phyloP scores from a whole-genome alignment of 306 rosid species.

The Prunus mume region DNA sequence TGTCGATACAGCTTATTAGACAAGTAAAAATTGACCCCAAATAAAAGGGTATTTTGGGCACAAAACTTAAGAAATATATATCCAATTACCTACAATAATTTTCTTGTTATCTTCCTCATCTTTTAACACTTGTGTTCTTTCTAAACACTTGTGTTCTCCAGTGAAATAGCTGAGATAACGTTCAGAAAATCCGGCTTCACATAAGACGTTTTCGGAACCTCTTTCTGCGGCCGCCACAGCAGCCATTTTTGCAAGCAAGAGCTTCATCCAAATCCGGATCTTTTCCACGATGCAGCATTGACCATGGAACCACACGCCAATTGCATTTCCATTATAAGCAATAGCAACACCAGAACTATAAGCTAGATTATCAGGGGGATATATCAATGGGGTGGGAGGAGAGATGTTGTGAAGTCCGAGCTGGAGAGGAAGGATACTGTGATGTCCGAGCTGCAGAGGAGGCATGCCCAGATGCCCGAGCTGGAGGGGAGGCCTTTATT shows the following conservation, averaged over 20 bases:
- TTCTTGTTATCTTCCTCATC: neutral
- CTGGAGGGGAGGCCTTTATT: conserved; percentile 35
- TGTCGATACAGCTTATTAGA: neutral
- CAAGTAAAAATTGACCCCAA: neutral
- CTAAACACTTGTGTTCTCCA: neutral
- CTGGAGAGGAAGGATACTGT: conserved; percentile 23
- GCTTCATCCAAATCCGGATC: neutral
- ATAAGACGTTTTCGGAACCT: neutral
- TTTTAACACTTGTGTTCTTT: neutral
- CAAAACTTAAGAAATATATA: no score
- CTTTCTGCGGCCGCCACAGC: neutral
- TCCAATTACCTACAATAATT: no score
- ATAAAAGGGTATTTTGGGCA: no score
- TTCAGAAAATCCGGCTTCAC: neutral
- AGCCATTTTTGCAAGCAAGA: neutral
- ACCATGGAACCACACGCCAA: no score
- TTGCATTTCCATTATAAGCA: neutral
- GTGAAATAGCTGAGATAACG: neutral
- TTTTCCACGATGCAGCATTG: neutral
- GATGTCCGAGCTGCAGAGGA: conserved; percentile 29
- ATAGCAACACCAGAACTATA: neutral
- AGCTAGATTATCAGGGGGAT: conserved; percentile 39
- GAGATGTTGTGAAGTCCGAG: conserved; percentile 18
- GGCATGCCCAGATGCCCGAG: conserved; percentile 24
- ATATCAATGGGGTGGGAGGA: conserved; percentile 39